These are phyloP conservation scores for Allantophomopsis lycopodina DNA, from an alignment of 2,329 filamentous ascomycete genomes.

Conservation along the genomic window DNA sequence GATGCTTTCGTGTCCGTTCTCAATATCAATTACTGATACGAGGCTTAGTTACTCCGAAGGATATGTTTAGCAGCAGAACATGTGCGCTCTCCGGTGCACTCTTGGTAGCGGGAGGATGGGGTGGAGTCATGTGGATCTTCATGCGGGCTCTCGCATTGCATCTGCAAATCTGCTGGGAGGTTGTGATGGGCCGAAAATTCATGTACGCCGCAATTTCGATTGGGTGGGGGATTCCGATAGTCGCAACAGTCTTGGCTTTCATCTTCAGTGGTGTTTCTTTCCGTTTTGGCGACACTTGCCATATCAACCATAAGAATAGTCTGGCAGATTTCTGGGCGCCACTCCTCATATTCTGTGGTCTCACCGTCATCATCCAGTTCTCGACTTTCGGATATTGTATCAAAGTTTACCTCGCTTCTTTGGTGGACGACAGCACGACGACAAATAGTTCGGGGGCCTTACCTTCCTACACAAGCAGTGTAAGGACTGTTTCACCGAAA, in stretches of 20 bases:
- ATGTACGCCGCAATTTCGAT: conserved; percentile 72
- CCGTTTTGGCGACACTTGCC: conserved; percentile 77
- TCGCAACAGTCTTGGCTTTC: conserved; percentile 64
- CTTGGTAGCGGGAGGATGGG: conserved; percentile 74
- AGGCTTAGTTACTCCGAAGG: conserved; percentile 61
- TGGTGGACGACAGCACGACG: conserved; percentile 57
- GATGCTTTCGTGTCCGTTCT: no score
- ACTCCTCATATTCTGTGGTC: conserved; percentile 61
- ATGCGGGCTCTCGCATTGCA: conserved; percentile 83
- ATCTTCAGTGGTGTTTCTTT: conserved; percentile 86
- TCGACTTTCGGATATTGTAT: conserved; percentile 85
- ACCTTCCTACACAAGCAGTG: conserved; percentile 62
- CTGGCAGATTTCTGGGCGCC: conserved; percentile 84
- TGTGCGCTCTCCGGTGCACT: conserved; percentile 85
- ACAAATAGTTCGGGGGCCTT: conserved; percentile 55
- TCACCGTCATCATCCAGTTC: conserved; percentile 70
- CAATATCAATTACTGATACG: no score
- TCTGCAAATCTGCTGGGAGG: conserved; percentile 95
- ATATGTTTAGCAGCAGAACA: conserved; percentile 69
- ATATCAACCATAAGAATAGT: conserved; percentile 50
- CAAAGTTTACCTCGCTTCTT: conserved; percentile 80
- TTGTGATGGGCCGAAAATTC: conserved; percentile 75
- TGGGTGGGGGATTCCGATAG: conserved; percentile 73
- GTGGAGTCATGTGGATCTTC: conserved; percentile 80
- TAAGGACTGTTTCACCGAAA: conserved; percentile 60